Conservation (phyloP, 208 protist genomes). For the Trypanosoma cruzi region DNA sequence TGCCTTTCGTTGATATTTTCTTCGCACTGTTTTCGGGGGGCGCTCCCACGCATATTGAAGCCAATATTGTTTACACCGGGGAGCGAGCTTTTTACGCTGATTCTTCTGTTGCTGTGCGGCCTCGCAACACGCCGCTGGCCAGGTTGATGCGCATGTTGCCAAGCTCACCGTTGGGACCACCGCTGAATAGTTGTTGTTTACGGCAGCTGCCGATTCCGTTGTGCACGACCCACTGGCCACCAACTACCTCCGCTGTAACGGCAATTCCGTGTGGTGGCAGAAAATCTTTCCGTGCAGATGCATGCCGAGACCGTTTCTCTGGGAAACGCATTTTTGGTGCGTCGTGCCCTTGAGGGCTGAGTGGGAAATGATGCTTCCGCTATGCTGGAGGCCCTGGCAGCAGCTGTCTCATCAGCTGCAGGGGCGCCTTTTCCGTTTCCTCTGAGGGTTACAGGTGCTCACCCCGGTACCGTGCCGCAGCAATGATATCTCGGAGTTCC, state of each 20-base stretch:
- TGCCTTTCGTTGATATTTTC: too few relatives aligned
- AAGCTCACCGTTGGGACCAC: conserved; percentile 33
- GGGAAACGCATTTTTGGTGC: conserved; percentile 17
- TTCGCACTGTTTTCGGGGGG: not conserved
- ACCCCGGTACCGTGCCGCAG: conserved; percentile 18
- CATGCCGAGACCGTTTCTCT: conserved; percentile 31
- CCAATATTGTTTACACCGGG: not conserved
- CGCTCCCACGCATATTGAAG: not conserved
- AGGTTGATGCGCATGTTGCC: conserved; percentile 10
- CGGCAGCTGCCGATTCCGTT: conserved; percentile 24
- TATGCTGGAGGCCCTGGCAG: conserved; percentile 5
- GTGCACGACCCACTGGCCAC: conserved; percentile 25
- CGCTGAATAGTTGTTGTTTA: conserved; percentile 11
- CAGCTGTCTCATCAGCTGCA: not conserved
- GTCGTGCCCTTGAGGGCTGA: conserved; percentile 41
- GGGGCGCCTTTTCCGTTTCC: not conserved
- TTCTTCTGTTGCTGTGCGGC: not conserved
- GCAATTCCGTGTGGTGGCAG: conserved; percentile 25
- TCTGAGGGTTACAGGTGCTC: not conserved
- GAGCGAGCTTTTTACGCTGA: conserved; percentile 7
- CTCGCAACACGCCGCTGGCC: not conserved
- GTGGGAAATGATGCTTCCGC: not conserved
- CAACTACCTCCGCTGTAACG: not conserved
- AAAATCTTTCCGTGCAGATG: conserved; percentile 43
- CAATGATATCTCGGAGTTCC: not conserved